Base-by-base conservation (phyloP, 768 basidiomycete genomes). In the Stropharia rugosoannulata region DNA sequence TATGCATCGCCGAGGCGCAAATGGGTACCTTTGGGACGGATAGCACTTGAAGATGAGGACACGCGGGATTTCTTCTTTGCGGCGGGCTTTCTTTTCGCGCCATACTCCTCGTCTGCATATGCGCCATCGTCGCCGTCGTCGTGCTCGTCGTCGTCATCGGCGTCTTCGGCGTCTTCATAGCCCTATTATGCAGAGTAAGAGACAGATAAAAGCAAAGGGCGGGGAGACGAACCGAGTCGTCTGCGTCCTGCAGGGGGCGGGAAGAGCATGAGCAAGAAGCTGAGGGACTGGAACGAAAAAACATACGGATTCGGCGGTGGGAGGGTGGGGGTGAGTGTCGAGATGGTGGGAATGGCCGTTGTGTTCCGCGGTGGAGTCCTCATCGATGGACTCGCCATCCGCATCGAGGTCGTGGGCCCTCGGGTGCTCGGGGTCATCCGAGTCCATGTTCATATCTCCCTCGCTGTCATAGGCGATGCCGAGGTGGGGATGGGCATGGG, bases 61-160 rank as follows among this genome's bases (percentile, higher is more conserved):
- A 79, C 43, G 42, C 47, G 62, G 22, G 57, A 68, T 67, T 84
- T 87, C 77, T 89, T 90, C 80, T 85, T 89, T 70, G 82, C 85
- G 8, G 73, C 39, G 9, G 75, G 74, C 69, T 83, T 88, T 79
- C 87, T 88, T 75, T 82, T 84, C 29, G 57, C 10, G 55, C 74
- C 83, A 66, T 87, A 88, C 66, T 87, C 85, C 64, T 87, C 85
- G 65, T 90, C 88, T 45, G 82, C 89, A 66, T 90, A 92, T 49
- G 89, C 87, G 59, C 80, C 86, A 65, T 92, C 89, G 56, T 85
- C 86, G 16, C 86, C 86, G 16, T 85, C 80, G 42, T 70, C 62
- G 45, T 75, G 75, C 10, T 75, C 79, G 1, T 82, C 77, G 4
- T 84, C 83, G 49, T 86, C 85, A 60, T 89, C 87, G 27, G 84